Evolutionary conservation across 345 rosid genomes (phyloP), one percentile per base, ranked within the genome.

Genomic region (Nasturtium officinale): DNA sequence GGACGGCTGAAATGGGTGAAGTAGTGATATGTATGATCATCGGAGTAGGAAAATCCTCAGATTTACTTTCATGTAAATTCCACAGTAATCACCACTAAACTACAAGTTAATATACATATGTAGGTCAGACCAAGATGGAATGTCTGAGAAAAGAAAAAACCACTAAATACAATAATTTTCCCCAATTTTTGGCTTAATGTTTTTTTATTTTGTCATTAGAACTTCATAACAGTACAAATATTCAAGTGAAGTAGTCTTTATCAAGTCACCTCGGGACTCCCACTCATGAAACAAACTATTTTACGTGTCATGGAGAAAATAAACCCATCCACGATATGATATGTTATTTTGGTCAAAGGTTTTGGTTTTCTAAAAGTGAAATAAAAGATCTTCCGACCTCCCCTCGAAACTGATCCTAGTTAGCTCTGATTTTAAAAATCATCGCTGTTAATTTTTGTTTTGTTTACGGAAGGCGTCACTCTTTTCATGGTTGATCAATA

Each of bases 251-350:
- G 47, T 54, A 20, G 77, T 53, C 77, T 30, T 43, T 43, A 17
- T 53, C 55, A 43, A 54, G 77, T 54, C 48, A 21, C 62, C 9
- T 21, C 16, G 69, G 33, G 63, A 53, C 64, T 46, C 76, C 66
- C 76, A 72, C 76, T 72, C 62, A 62, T 53, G 9, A 69, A 72
- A 53, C 69, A 62, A 72, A 15, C 13, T 52, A 29, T 52, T 40
- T 72, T 20, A 72, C 69, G 70, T 52, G 62, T 62, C 69, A 38
- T 40, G 25, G 25, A 42, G 55, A 72, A 52, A 42, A 53, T 20
- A n/a, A 72, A 72, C 42, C 15, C 69, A n/a, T 53, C 77, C 70
- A 62, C 61, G 18, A 72, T 40, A 42, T 72, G 56, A 53, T 63
- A 10, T 23, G 56, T 21, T 64, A 17, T 30, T 53, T 38, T 63